Conservation (phyloP, 2,329 filamentous ascomycete species). For the Incumbomyces lentus region DNA sequence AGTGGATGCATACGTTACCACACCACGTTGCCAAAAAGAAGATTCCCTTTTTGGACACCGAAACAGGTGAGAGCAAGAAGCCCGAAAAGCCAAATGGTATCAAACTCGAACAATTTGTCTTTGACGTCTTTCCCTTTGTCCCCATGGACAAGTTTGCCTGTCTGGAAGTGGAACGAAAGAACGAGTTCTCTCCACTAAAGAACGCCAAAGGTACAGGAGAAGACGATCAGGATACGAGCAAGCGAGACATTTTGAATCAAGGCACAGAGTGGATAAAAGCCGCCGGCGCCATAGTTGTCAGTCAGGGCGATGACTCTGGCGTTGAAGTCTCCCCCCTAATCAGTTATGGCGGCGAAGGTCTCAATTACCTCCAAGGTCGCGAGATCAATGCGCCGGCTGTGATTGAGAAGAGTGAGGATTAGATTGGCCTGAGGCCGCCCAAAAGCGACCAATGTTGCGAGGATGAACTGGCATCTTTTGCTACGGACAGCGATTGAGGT, state of each 20-base stretch:
- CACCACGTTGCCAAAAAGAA: constrained; percentile 98
- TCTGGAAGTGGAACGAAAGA: constrained; percentile 91
- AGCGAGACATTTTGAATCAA: constrained; percentile 78
- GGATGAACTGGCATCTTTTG: too few species aligned
- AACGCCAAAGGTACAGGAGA: constrained; percentile 76
- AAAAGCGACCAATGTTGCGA: too few species aligned
- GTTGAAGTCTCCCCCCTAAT: constrained; percentile 87
- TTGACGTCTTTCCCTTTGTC: constrained; percentile 91
- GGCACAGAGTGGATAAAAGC: constrained; percentile 75
- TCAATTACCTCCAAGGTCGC: constrained; percentile 49
- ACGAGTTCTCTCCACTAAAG: constrained; percentile 97
- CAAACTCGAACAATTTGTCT: constrained; percentile 98
- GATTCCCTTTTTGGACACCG: constrained; percentile 74
- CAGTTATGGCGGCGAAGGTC: constrained; percentile 66
- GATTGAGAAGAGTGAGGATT: constrained; percentile 39
- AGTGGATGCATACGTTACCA: constrained; percentile 75
- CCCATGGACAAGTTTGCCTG: constrained; percentile 82
- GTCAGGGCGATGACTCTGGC: constrained; percentile 52
- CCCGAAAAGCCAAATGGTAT: constrained; percentile 93
- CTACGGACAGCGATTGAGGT: too few species aligned
- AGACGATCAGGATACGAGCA: constrained; percentile 91
- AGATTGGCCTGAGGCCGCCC: neutral
- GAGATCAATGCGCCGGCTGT: constrained; percentile 55
- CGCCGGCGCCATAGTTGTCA: constrained; percentile 65
- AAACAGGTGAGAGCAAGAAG: constrained; percentile 72